These are phyloP conservation scores for Ceriops decandra DNA, from an alignment of 345 rosid species.

Conservation along the genomic window DNA sequence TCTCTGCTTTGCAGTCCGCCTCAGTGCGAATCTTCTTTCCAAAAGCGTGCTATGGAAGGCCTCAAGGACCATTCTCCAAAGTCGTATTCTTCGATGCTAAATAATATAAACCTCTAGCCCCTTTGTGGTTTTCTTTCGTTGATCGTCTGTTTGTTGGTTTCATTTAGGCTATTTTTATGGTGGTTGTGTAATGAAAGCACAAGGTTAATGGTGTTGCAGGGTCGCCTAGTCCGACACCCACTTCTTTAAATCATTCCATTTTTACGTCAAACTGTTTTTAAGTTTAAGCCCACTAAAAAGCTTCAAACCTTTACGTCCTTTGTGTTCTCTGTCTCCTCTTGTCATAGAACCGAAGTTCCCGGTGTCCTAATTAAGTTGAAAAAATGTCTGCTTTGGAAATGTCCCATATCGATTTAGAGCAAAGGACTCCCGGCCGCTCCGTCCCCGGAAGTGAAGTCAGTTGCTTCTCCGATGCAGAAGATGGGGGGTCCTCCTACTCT, in stretches of 20 bases:
- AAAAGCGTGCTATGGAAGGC: slow-evolving; percentile 8
- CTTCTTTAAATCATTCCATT: slow-evolving; percentile 28
- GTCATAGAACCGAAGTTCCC: not conserved
- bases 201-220: slow-evolving; percentile 35
- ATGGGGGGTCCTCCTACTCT: slow-evolving; percentile 60
- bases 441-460: slow-evolving; percentile 33
- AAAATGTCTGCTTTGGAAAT: slow-evolving; percentile 33
- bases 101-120: no score
- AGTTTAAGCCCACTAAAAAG: not conserved
- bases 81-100: no score
- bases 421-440: slow-evolving; percentile 43
- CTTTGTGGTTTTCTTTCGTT: not conserved
- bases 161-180: slow-evolving; percentile 2
- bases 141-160: not conserved
- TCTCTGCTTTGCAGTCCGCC: slow-evolving; percentile 17
- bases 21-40: slow-evolving; percentile 9
- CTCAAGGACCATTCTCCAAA: not conserved
- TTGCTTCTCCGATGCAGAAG: slow-evolving; percentile 81
- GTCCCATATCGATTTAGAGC: slow-evolving; percentile 60
- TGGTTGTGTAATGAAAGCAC: slow-evolving; percentile 4
- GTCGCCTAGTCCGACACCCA: slow-evolving; percentile 38
- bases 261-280: not conserved
- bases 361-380: not conserved
- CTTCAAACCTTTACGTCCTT: slow-evolving; percentile 11
- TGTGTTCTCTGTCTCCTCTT: not conserved